A percentile compares a stretch with the other conserved stretches of the same genome.
Evolutionary conservation across 257 asterid species (phyloP).

Genomic region (Scutellaria barbata): DNA sequence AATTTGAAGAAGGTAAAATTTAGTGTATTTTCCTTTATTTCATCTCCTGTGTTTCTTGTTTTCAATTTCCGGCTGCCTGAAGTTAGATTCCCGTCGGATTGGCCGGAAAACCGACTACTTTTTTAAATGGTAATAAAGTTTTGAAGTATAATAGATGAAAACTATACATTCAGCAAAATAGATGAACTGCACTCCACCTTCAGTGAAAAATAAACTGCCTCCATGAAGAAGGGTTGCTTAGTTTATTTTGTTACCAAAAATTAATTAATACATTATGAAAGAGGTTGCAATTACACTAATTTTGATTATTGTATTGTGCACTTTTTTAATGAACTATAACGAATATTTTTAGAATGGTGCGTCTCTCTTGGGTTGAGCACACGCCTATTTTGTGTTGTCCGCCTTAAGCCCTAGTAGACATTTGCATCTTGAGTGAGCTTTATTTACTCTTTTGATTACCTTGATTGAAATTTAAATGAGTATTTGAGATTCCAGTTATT

Average conservation of each 20-base stretch:
- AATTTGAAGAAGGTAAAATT: background rate
- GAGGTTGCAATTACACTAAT: background rate
- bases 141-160: too few relatives aligned
- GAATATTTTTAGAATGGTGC: background rate
- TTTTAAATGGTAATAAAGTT: too few relatives aligned
- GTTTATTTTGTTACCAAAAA: too few relatives aligned
- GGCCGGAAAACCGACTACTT: background rate
- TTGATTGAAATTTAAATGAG: background rate
- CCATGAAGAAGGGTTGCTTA: too few relatives aligned
- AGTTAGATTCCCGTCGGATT: background rate
- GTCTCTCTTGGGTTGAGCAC: background rate
- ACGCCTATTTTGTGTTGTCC: too few relatives aligned
- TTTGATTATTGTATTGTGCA: background rate
- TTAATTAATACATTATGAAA: too few relatives aligned
- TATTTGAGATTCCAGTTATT: background rate
- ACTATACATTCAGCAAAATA: too few relatives aligned
- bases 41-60: background rate
- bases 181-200: too few relatives aligned
- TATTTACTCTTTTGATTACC: background rate
- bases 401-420: background rate
- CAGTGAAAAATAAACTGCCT: too few relatives aligned
- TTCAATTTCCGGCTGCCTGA: background rate
- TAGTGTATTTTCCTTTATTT: background rate
- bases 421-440: background rate
- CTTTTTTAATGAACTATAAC: background rate